phyloP scores from a whole-genome alignment of 345 rosid genomes.

The Heritiera fomes region DNA sequence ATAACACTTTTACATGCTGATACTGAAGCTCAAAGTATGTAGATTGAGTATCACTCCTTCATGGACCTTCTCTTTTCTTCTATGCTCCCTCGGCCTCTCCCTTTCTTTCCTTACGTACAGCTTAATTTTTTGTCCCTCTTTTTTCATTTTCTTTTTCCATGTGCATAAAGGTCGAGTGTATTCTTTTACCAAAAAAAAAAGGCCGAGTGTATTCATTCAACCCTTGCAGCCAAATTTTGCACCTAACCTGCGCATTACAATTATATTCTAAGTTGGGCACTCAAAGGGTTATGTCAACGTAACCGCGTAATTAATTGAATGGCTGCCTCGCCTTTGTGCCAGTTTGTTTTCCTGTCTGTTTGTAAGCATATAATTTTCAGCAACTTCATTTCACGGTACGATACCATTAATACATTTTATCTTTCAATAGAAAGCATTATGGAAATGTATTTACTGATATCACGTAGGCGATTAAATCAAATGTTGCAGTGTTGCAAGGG shows the following conservation, averaged over 20 bases:
- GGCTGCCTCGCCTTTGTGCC: background rate
- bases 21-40: constrained; percentile 18
- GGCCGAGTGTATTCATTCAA: background rate
- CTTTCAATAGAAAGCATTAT: background rate
- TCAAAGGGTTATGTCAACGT: constrained; percentile 9
- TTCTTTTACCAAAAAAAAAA: background rate
- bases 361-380: background rate
- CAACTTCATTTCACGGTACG: background rate
- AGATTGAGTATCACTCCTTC: background rate
- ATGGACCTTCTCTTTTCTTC: background rate
- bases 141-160: background rate
- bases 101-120: background rate
- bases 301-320: background rate
- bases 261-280: background rate
- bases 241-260: background rate
- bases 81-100: constrained; percentile 20
- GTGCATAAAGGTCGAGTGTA: background rate
- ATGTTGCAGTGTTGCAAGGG: constrained; percentile 16
- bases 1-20: background rate
- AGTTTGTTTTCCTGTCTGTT: background rate
- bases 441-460: background rate
- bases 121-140: background rate
- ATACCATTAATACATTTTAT: background rate
- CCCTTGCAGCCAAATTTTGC: background rate
- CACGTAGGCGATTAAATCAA: background rate